Percentiles rank a stretch among this genome's conserved stretches.
These are phyloP conservation scores for Coniophora puteana DNA, from an alignment of 1,284 basidiomycete genomes.

Conservation along the genomic window DNA sequence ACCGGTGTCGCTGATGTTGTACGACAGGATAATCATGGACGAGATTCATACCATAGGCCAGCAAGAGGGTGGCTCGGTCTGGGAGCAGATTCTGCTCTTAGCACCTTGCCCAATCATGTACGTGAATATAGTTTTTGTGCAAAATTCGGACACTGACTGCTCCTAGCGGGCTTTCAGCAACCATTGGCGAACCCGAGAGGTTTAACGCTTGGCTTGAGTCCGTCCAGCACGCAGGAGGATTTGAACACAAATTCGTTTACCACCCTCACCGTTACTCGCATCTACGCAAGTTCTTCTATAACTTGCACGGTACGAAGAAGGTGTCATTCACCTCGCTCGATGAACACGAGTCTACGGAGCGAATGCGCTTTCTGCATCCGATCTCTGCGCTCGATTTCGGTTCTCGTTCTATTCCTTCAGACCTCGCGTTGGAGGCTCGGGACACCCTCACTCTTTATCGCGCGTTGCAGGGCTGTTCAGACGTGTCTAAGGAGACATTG, in stretches of 20 bases:
- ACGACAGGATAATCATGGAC: slow-evolving; percentile 60
- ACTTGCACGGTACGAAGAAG: slow-evolving; percentile 22
- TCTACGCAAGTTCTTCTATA: slow-evolving; percentile 62
- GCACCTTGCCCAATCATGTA: slow-evolving; percentile 69
- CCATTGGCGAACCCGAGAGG: slow-evolving; percentile 57
- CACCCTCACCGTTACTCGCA: slow-evolving; percentile 70
- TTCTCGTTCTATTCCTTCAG: slow-evolving; percentile 46
- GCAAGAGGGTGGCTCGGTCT: slow-evolving; percentile 61
- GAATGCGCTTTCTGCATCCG: slow-evolving; percentile 58
- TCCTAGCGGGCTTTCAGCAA: slow-evolving; percentile 63
- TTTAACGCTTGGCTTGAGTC: slow-evolving; percentile 64
- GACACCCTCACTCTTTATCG: slow-evolving; percentile 52
- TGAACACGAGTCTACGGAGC: slow-evolving; percentile 30
- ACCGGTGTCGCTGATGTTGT: neutral
- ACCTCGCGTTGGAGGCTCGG: slow-evolving; percentile 56
- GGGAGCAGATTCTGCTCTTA: slow-evolving; percentile 66
- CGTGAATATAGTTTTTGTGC: slow-evolving; percentile 16
- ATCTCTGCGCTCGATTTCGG: slow-evolving; percentile 51
- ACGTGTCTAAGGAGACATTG: slow-evolving; percentile 23
- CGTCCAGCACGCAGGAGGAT: slow-evolving; percentile 56
- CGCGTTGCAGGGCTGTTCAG: slow-evolving; percentile 30
- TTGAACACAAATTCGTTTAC: slow-evolving; percentile 53
- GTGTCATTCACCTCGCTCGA: slow-evolving; percentile 36
- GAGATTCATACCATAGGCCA: slow-evolving; percentile 73
- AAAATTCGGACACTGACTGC: neutral